Evolutionary conservation across 495 filamentous ascomycete genomes (phyloP).

Genomic region (Sporormia fimetaria): DNA sequence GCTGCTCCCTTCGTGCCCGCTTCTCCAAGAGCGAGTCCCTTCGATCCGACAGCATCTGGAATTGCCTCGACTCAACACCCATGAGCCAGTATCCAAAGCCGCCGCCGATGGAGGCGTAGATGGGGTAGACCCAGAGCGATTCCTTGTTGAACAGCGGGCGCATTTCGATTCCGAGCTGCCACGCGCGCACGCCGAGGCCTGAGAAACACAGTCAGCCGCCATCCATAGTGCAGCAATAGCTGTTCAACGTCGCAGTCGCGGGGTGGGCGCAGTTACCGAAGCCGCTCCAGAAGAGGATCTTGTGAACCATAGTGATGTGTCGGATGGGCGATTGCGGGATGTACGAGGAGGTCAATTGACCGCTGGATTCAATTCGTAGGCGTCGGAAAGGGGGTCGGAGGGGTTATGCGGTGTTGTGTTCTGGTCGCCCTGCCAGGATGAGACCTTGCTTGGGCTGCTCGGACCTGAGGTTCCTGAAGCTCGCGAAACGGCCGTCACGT

Average conservation of each 20-base stretch:
- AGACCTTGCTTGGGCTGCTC: conserved; percentile 2
- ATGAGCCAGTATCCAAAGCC: conserved; percentile 95
- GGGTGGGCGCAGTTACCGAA: conserved; percentile 56
- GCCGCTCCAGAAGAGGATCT: conserved; percentile 90
- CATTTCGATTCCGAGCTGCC: conserved; percentile 98
- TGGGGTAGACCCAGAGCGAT: conserved; percentile 79
- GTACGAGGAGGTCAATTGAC: conserved; percentile 30
- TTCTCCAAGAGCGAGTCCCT: conserved; percentile 75
- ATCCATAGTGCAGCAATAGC: no score
- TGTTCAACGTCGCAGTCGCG: no score
- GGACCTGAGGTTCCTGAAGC: neutral
- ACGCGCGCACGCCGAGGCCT: conserved; percentile 85
- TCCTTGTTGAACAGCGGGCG: conserved; percentile 73
- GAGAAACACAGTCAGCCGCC: neutral
- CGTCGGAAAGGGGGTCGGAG: conserved; percentile 3
- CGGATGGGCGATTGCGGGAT: conserved; percentile 10
- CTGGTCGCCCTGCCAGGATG: conserved; percentile 12
- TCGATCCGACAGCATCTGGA: conserved; percentile 60
- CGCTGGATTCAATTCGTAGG: conserved; percentile 1
- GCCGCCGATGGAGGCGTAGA: conserved; percentile 73
- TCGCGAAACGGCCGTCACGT: conserved; percentile 1
- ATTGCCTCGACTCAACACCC: conserved; percentile 71
- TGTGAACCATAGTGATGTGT: conserved; percentile 49
- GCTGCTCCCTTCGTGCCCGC: conserved; percentile 27
- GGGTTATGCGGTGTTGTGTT: conserved; percentile 14